Conservation (phyloP, 2,329 filamentous ascomycete genomes). For the Botryotinia calthae region DNA sequence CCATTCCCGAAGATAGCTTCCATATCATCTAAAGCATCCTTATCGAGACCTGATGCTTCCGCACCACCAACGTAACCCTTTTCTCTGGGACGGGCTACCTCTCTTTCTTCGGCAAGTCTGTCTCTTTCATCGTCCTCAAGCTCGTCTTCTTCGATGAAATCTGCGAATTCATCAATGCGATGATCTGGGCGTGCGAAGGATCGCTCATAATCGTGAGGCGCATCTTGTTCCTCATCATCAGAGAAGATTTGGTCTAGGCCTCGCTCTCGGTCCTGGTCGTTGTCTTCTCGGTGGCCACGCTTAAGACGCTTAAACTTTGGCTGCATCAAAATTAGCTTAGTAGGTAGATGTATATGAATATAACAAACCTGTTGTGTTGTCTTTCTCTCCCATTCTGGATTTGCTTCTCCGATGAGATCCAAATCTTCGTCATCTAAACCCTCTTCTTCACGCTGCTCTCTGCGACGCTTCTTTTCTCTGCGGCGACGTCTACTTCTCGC, state of each 20-base stretch:
- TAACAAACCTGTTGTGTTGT: constrained; percentile 64
- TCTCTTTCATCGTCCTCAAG: constrained; percentile 85
- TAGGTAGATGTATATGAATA: not conserved
- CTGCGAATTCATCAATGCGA: constrained; percentile 77
- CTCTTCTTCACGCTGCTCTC: constrained; percentile 80
- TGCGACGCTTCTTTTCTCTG: constrained; percentile 72
- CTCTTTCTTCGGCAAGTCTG: constrained; percentile 75
- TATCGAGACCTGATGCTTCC: constrained; percentile 82
- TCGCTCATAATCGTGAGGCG: constrained; percentile 46
- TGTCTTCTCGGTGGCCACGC: constrained; percentile 78
- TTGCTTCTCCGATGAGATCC: constrained; percentile 85
- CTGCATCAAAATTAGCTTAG: constrained; percentile 45
- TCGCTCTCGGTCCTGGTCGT: constrained; percentile 63
- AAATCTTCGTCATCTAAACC: constrained; percentile 91
- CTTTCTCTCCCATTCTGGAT: constrained; percentile 66
- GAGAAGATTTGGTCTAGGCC: constrained; percentile 92
- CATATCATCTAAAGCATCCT: constrained; percentile 93
- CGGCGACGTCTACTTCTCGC: constrained; percentile 54
- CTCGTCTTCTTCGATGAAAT: constrained; percentile 96
- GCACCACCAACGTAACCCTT: constrained; percentile 67
- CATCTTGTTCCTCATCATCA: constrained; percentile 81
- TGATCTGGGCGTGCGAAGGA: constrained; percentile 46
- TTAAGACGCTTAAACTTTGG: constrained; percentile 96
- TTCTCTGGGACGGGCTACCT: constrained; percentile 78
- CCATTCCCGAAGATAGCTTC: constrained; percentile 93